These are phyloP conservation scores for Myxozyma mucilagina DNA, from an alignment of 805 yeast species.

Conservation along the genomic window DNA sequence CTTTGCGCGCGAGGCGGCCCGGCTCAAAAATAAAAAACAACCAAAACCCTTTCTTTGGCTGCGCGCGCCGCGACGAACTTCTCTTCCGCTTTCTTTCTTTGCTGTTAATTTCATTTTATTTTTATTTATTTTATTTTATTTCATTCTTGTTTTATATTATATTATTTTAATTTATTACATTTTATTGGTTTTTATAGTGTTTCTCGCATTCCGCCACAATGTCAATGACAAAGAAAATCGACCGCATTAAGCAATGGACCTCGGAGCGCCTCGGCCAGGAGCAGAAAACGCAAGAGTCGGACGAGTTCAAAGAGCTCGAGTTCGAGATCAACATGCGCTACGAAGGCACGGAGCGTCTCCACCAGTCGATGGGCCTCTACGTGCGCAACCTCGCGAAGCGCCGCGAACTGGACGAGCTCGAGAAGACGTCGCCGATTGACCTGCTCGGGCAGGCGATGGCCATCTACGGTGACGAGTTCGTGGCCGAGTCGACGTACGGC, in stretches of 20 bases:
- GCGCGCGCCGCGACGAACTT: not conserved
- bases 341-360: slow-evolving; percentile 32
- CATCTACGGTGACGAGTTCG: slow-evolving; percentile 32
- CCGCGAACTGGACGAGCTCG: slow-evolving; percentile 32
- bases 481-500: slow-evolving; percentile 30
- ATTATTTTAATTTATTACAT: too few relatives aligned
- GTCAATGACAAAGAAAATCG: slow-evolving; percentile 29
- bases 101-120: too few relatives aligned
- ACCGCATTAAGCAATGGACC: slow-evolving; percentile 34
- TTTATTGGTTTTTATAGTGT: too few relatives aligned
- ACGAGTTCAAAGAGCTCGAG: slow-evolving; percentile 33
- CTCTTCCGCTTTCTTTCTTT: not conserved
- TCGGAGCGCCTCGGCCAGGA: slow-evolving; percentile 34
- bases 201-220: slow-evolving; percentile 7
- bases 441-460: slow-evolving; percentile 33
- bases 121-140: too few relatives aligned
- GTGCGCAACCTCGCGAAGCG: slow-evolving; percentile 33
- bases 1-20: not conserved
- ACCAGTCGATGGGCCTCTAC: slow-evolving; percentile 29
- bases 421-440: slow-evolving; percentile 32
- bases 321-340: slow-evolving; percentile 32
- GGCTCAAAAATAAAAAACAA: not conserved
- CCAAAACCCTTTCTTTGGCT: not conserved
- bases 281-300: slow-evolving; percentile 34
- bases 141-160: too few relatives aligned